Base-by-base conservation (phyloP, 208 protist species). In the Crithidia mellificae region DNA sequence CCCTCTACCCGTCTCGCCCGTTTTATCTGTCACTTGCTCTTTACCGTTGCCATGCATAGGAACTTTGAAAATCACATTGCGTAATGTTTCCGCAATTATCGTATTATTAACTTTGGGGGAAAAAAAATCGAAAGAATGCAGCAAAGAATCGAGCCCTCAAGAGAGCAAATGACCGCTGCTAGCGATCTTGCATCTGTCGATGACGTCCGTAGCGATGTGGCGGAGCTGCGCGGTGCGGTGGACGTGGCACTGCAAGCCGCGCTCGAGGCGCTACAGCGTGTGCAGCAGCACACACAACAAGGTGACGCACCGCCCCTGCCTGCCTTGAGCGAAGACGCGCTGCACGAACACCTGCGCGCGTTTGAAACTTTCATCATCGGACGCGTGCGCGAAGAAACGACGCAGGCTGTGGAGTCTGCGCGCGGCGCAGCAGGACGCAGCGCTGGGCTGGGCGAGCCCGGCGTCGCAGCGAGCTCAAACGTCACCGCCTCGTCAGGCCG, bases 331-430 rank as follows among this genome's bases (percentile, higher is more conserved):
- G 41, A 24, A 51, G 41, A 49, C 27, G 58, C 68, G 6, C 8
- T 80, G 36, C 46, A 62, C 15, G 52, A 77, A 25, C 74, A 47
- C 1, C 59, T 85, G 34, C 46, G 50, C 3, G 44, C 32, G 17
- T 84, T 89, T 63, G 77, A 84, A 56, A 54, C 54, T 5, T 89
- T 70, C 62, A 69, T 85, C 32, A 75, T 89, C 46, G 49, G 58
- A 25, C 77, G 67, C 39, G 77, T 85, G 12, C 68, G 52, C 22
- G 38, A 62, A 29, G 61, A 72, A 68, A 50, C 59, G 49, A n/a
- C 63, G 67, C 22, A 22, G 67, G 43, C 63, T 25, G 51, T 6
- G 39, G 38, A 38, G 50, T 2, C 25, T 4, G 29, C 8, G 19
- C 11, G n/a, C n/a, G n/a, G n/a, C n/a, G n/a, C n/a, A n/a, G n/a